A percentile compares a stretch with the other conserved stretches of the same genome.
phyloP scores from a whole-genome alignment of 305 asterid species.

The Andrographis paniculata region DNA sequence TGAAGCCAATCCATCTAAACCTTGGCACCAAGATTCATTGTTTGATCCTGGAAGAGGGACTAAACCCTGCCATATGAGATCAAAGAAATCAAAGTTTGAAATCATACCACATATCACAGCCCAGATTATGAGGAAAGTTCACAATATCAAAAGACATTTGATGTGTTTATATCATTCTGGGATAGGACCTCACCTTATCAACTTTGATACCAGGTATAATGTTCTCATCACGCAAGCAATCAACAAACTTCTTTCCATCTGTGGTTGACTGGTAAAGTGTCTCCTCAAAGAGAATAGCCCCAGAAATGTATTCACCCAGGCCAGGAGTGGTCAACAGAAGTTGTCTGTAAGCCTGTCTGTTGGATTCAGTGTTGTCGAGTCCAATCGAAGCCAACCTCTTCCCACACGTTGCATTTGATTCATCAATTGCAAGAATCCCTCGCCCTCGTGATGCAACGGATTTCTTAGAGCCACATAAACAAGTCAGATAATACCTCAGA shows the following conservation, averaged over 20 bases:
- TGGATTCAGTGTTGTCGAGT: slow-evolving; percentile 66
- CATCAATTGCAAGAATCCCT: slow-evolving; percentile 77
- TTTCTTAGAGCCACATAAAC: slow-evolving; percentile 30
- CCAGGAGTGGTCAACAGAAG: slow-evolving; percentile 62
- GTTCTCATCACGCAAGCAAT: slow-evolving; percentile 48
- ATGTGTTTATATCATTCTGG: background rate
- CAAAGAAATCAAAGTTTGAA: background rate
- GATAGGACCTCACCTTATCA: slow-evolving; percentile 43
- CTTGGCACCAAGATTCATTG: slow-evolving; percentile 77
- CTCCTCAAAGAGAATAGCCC: slow-evolving; percentile 72
- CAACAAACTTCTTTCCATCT: slow-evolving; percentile 68
- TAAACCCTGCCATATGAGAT: background rate
- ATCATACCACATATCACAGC: background rate
- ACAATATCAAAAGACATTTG: background rate
- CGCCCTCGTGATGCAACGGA: slow-evolving; percentile 74
- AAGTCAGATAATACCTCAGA: no score
- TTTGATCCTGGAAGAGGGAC: slow-evolving; percentile 3
- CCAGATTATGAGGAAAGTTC: background rate
- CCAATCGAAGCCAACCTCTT: slow-evolving; percentile 73
- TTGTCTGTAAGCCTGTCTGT: slow-evolving; percentile 62
- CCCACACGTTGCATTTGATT: slow-evolving; percentile 82
- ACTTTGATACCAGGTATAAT: slow-evolving; percentile 72
- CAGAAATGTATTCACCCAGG: slow-evolving; percentile 57
- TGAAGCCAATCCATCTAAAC: slow-evolving; percentile 85
- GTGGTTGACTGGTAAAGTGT: slow-evolving; percentile 61